Percentiles rank a stretch among this genome's conserved stretches.
Conservation (phyloP, 805 yeast species). For the Metschnikowia borealis region DNA sequence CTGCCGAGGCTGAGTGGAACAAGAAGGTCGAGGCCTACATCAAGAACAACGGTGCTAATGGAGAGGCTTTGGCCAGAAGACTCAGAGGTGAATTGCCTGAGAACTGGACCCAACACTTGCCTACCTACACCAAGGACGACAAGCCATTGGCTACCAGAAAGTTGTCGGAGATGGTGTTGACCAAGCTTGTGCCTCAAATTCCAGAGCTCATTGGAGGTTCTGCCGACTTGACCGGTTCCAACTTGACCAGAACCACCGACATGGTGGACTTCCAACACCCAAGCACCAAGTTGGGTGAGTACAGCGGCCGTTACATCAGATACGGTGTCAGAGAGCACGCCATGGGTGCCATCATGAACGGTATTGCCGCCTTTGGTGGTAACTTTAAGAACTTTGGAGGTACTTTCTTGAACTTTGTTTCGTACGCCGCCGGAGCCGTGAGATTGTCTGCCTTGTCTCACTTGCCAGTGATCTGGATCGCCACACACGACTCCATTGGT, state of each 20-base stretch:
- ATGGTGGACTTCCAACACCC: constrained; percentile 94
- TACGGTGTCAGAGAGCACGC: constrained; percentile 99
- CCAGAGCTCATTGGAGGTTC: constrained; percentile 98
- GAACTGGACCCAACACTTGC: constrained; percentile 75
- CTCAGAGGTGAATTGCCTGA: constrained; percentile 72
- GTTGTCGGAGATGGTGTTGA: constrained; percentile 77
- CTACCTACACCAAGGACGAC: constrained; percentile 75
- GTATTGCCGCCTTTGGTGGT: constrained; percentile 88
- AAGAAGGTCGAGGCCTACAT: constrained; percentile 55
- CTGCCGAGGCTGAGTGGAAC: constrained; percentile 75
- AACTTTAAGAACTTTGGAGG: constrained; percentile 92
- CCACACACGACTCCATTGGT: constrained; percentile 88
- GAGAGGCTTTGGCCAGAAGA: constrained; percentile 78
- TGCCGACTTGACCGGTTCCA: constrained; percentile 96
- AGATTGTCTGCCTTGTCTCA: constrained; percentile 82
- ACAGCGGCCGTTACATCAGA: constrained; percentile 89
- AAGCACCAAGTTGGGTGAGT: constrained; percentile 72
- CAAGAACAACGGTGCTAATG: constrained; percentile 70
- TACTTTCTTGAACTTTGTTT: constrained; percentile 91
- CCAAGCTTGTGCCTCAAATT: constrained; percentile 53
- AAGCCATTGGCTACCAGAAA: constrained; percentile 90
- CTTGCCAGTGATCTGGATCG: constrained; percentile 81
- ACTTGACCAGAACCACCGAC: constrained; percentile 81
- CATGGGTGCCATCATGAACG: constrained; percentile 98
- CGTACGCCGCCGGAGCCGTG: constrained; percentile 82